phyloP scores from a whole-genome alignment of 306 rosid species.

The Quercus dentata region DNA sequence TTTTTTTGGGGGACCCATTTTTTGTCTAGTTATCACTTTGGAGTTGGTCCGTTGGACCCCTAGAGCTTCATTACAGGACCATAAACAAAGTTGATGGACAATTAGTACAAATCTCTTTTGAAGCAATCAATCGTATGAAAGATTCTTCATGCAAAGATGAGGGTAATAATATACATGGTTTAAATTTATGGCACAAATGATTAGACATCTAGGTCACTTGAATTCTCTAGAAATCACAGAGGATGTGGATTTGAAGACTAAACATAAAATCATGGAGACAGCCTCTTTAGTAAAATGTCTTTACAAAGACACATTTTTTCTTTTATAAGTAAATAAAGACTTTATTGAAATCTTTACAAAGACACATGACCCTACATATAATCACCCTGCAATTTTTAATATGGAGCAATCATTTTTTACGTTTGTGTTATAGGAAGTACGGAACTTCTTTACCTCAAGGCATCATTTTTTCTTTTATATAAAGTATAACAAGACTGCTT shows the following conservation, averaged over 20 bases:
- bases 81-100: not conserved
- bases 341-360: no score
- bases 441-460: not conserved
- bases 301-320: no score
- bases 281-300: no score
- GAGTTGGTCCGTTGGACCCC: not conserved
- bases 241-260: no score
- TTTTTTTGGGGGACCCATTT: not conserved
- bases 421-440: not conserved
- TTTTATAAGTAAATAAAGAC: no score
- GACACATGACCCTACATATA: no score
- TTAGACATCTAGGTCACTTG: no score
- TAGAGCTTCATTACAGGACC: not conserved
- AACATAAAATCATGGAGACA: no score
- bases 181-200: no score
- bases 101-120: not conserved
- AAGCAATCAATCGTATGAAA: not conserved
- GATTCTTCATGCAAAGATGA: not conserved
- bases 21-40: not conserved
- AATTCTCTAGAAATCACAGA: no score
- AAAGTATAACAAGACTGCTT: not conserved
- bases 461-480: not conserved
- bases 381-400: not conserved
- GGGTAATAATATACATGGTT: no score
- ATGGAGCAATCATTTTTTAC: not conserved